A percentile compares a stretch with the other conserved stretches of the same genome.
Conservation (phyloP, 352 stramenopile genomes). For the Lagenidium giganteum region DNA sequence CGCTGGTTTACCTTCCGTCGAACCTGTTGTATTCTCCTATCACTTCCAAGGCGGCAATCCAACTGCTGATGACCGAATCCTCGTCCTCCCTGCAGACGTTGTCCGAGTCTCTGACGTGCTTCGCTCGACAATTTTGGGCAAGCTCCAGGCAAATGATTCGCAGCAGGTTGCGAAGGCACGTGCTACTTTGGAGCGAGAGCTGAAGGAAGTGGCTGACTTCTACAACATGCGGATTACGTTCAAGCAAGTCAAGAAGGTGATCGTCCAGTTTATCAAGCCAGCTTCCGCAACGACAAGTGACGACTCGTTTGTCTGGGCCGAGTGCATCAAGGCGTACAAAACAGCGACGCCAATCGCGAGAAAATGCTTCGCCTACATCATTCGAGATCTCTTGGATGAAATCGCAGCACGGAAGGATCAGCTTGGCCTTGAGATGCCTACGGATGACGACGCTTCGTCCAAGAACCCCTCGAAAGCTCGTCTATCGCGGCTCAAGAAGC, state of each 20-base stretch:
- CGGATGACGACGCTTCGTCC: background rate
- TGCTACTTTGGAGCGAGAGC: constrained; percentile 26
- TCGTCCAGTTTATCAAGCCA: constrained; percentile 18
- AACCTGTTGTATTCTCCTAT: constrained; percentile 28
- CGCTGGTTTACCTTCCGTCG: constrained; percentile 6
- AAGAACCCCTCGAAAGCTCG: background rate
- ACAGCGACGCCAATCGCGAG: constrained; percentile 16
- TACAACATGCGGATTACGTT: constrained; percentile 22
- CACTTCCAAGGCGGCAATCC: constrained; percentile 24
- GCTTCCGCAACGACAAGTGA: constrained; percentile 15
- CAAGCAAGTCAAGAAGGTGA: constrained; percentile 16
- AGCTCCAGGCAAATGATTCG: constrained; percentile 37
- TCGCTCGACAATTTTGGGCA: constrained; percentile 40
- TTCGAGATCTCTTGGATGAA: constrained; percentile 48
- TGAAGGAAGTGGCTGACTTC: constrained; percentile 29
- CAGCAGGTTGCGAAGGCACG: constrained; percentile 21
- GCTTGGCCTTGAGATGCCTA: constrained; percentile 17
- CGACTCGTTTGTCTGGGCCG: constrained; percentile 34
- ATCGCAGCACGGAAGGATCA: constrained; percentile 25
- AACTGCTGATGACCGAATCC: constrained; percentile 21
- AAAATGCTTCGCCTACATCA: constrained; percentile 37
- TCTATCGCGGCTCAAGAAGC: constrained; percentile 7
- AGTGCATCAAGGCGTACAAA: constrained; percentile 33
- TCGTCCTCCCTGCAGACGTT: constrained; percentile 39
- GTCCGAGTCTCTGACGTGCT: constrained; percentile 37